Conservation (phyloP, 176 grass and related monocot genomes). For the Urochloa ruziziensis region DNA sequence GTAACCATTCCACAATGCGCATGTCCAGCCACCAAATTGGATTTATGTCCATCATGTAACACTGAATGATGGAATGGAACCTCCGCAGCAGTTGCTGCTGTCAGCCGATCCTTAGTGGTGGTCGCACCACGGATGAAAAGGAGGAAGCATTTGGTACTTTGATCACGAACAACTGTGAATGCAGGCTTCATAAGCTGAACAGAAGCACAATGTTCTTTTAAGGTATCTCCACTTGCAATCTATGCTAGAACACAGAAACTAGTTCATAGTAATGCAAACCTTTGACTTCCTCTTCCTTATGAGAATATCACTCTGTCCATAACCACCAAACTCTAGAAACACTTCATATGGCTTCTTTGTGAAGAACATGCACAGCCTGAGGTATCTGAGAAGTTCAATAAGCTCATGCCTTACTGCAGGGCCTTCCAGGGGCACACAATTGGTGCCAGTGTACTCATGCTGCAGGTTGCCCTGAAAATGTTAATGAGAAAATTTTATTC, state of each 20-base stretch:
- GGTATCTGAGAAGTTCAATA: conserved; percentile 52
- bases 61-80: conserved; percentile 70
- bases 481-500: not conserved
- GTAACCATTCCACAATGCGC: conserved; percentile 78
- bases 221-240: not conserved
- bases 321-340: conserved; percentile 64
- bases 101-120: conserved; percentile 62
- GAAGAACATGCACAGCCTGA: conserved; percentile 71
- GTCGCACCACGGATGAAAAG: conserved; percentile 71
- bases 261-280: conserved; percentile 19
- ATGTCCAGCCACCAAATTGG: conserved; percentile 54
- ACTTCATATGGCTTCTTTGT: conserved; percentile 69
- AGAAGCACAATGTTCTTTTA: not conserved
- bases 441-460: conserved; percentile 51
- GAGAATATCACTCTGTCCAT: conserved; percentile 51
- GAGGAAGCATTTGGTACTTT: conserved; percentile 61
- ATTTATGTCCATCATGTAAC: conserved; percentile 40
- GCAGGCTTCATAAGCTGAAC: conserved; percentile 82
- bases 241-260: not conserved
- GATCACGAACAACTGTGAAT: conserved; percentile 58
- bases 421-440: conserved; percentile 49
- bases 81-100: conserved; percentile 60
- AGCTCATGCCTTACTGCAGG: conserved; percentile 52
- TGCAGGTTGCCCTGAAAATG: conserved; percentile 57
- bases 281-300: conserved; percentile 62